Base-by-base conservation (phyloP, 106 monocot genomes). In the Apostasia shenzhenica region DNA sequence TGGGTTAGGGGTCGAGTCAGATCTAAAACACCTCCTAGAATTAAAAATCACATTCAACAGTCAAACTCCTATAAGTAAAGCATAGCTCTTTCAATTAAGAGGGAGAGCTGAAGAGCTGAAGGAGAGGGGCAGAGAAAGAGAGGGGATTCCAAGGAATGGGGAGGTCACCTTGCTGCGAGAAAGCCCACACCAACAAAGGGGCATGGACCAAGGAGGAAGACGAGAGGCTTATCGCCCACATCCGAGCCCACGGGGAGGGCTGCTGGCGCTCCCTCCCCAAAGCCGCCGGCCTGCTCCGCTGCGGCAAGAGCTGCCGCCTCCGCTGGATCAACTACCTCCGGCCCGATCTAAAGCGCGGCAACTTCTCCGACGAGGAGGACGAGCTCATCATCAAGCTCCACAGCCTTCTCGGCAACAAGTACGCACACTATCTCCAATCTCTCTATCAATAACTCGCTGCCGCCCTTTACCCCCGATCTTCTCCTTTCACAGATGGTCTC, bases 311-410 rank as follows among this genome's bases (percentile, higher is more conserved):
- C 77, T 91, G 91, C 71, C 78, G 91, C 5, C 86, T 91, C 45
- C 75, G 91, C 41, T 91, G 91, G 91, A 91, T 91, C 71, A 91
- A 91, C 84, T 91, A 91, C 74, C 91, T 91, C 65, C 83, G 91
- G 5, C 86, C 91, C 5, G 91, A 91, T 67, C 91, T 91, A 73
- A 91, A 87, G 72, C 76, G 91, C 39, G 91, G 91, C 41, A 91
- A 91, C 74, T 91, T 91, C 77, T 76, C 86, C 11, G 75, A 72
- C 11, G 81, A 91, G 57, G 91, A 91, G 54, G 91, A 91, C 57
- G 79, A 91, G 55, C 76, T 82, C 68, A 91, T 91, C 78, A 84
- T 91, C 81, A 84, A 84, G 13, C 87, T 87, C 66, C 91, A 91
- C 51, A 84, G 81, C 61, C 45, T 78, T 54, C 69, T 91, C 7